Conservation (phyloP, 2,329 filamentous ascomycete species). For the Sclerotinia borealis region DNA sequence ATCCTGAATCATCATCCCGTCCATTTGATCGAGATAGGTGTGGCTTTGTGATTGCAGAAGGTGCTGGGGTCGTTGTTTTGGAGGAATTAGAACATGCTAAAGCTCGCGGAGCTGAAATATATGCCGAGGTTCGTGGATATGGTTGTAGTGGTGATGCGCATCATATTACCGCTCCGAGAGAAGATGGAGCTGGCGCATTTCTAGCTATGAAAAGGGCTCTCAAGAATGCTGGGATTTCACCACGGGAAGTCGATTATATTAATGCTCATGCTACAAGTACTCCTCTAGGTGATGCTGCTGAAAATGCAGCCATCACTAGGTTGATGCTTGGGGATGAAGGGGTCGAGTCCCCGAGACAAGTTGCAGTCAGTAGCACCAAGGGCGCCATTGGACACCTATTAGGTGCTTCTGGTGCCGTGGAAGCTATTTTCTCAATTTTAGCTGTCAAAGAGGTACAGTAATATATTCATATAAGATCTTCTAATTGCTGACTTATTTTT, state of each 20-base stretch:
- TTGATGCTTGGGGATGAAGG: slow-evolving; percentile 72
- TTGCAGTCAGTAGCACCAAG: slow-evolving; percentile 91
- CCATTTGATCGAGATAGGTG: slow-evolving; percentile 77
- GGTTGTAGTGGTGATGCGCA: slow-evolving; percentile 85
- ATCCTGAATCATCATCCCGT: slow-evolving; percentile 65
- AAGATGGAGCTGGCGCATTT: slow-evolving; percentile 74
- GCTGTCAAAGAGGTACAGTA: slow-evolving; percentile 67
- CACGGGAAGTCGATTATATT: slow-evolving; percentile 75
- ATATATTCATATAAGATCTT: not conserved
- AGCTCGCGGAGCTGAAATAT: slow-evolving; percentile 70
- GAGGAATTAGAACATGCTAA: slow-evolving; percentile 89
- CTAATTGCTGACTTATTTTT: slow-evolving; percentile 6
- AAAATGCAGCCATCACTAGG: slow-evolving; percentile 74
- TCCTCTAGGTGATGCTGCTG: slow-evolving; percentile 75
- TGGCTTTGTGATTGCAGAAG: slow-evolving; percentile 92
- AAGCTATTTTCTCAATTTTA: slow-evolving; percentile 79
- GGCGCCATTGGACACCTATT: slow-evolving; percentile 87
- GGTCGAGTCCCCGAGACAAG: slow-evolving; percentile 49
- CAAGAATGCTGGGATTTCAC: slow-evolving; percentile 62
- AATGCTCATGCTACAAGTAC: slow-evolving; percentile 96
- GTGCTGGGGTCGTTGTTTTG: slow-evolving; percentile 78
- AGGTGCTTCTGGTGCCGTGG: slow-evolving; percentile 84
- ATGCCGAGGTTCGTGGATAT: slow-evolving; percentile 85
- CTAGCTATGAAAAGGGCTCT: slow-evolving; percentile 82
- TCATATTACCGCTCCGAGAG: slow-evolving; percentile 86